Percentiles rank a stretch among this genome's conserved stretches.
These are phyloP conservation scores for Chlamydomonas incerta DNA, from an alignment of 139 green algal genomes.

Conservation along the genomic window DNA sequence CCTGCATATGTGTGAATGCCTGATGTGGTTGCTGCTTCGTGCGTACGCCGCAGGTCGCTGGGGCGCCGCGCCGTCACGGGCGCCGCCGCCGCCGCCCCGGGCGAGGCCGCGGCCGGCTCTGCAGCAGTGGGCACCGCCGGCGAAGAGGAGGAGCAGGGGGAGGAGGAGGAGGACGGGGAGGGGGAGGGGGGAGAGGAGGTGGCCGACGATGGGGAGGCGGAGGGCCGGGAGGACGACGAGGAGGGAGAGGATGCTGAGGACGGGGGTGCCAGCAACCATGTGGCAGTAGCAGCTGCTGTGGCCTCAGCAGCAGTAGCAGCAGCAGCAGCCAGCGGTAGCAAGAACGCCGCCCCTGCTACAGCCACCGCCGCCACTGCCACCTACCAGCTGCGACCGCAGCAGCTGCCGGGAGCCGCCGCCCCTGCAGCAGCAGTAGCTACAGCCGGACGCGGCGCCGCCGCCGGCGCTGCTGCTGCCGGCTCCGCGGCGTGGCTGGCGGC, in stretches of 20 bases:
- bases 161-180: background rate
- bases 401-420: background rate
- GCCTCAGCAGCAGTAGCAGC: background rate
- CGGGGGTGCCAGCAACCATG: too few relatives aligned
- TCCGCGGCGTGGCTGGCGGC: background rate
- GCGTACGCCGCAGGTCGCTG: background rate
- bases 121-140: too few relatives aligned
- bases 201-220: background rate
- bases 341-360: background rate
- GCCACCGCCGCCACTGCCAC: background rate
- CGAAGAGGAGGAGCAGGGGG: background rate
- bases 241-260: background rate
- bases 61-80: too few relatives aligned
- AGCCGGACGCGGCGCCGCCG: background rate
- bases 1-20: too few relatives aligned
- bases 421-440: too few relatives aligned
- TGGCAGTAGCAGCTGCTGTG: background rate
- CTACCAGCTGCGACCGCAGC: constrained; percentile 35
- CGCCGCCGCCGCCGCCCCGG: too few relatives aligned
- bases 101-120: background rate
- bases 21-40: too few relatives aligned
- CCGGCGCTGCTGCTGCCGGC: background rate
- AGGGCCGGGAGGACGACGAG: background rate
- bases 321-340: background rate
- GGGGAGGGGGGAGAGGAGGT: constrained; percentile 11